phyloP scores from a whole-genome alignment of 495 filamentous ascomycete genomes.

The Neurospora discreta region DNA sequence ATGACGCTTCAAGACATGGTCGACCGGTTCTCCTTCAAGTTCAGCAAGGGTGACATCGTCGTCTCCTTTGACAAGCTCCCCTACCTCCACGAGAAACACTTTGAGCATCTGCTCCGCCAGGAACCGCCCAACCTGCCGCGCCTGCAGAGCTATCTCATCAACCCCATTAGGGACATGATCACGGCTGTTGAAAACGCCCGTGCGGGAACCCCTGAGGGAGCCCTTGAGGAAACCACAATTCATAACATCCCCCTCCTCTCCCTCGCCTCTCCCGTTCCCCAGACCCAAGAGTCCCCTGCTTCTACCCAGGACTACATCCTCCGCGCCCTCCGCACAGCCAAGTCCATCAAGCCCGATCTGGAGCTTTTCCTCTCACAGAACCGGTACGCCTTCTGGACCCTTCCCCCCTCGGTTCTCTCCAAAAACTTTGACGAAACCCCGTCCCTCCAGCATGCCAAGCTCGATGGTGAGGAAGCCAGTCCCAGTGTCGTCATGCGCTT shows the following conservation, averaged over 20 bases:
- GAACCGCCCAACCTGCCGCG: not conserved
- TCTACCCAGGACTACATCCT: conserved; percentile 1
- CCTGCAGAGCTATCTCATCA: conserved; percentile 12
- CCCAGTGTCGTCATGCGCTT: not conserved
- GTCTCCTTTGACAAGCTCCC: conserved; percentile 71
- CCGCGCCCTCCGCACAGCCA: conserved; percentile 10
- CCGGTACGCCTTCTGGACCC: conserved; percentile 50
- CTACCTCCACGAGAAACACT: conserved; percentile 69
- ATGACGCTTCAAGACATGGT: conserved; percentile 61
- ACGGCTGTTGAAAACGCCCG: not conserved
- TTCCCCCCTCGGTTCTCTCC: conserved; percentile 11
- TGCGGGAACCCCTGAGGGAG: not conserved
- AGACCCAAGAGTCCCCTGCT: not conserved
- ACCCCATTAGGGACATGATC: conserved; percentile 3
- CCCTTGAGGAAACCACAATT: not conserved
- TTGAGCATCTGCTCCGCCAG: conserved; percentile 11
- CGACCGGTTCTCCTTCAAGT: conserved; percentile 63
- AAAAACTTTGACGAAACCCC: not conserved
- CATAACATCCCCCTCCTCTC: not conserved
- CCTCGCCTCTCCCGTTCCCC: not conserved
- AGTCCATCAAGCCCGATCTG: conserved; percentile 5
- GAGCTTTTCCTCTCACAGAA: conserved; percentile 46
- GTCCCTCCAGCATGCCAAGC: not conserved
- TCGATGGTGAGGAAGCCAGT: not conserved
- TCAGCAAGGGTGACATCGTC: conserved; percentile 82